Evolutionary conservation across 306 rosid species (phyloP).

Genomic region (Erythrophleum fordii): DNA sequence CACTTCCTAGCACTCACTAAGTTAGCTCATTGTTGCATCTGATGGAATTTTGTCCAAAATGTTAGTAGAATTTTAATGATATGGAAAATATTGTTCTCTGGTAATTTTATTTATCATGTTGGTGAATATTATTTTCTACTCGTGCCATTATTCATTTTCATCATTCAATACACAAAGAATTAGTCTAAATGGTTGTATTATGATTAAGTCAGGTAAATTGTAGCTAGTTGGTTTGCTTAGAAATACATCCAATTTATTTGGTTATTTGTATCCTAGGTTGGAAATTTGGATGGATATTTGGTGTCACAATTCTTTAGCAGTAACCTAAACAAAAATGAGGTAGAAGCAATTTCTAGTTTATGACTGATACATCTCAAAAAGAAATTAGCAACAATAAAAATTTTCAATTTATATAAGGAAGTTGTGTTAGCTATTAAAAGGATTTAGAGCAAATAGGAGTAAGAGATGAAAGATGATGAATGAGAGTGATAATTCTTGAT

Average conservation of each 20-base stretch:
- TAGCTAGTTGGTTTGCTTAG: background rate
- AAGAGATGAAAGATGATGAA: too few relatives aligned
- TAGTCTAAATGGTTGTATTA: too few relatives aligned
- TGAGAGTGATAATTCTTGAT: too few relatives aligned
- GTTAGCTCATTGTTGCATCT: background rate
- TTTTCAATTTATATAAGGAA: background rate
- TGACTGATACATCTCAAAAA: background rate
- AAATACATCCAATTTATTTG: too few relatives aligned
- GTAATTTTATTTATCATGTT: background rate
- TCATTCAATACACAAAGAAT: background rate
- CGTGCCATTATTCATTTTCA: background rate
- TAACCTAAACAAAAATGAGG: background rate
- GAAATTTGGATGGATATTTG: background rate
- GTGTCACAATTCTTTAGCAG: background rate
- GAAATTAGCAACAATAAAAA: too few relatives aligned
- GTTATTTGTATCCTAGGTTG: too few relatives aligned
- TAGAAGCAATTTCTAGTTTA: background rate
- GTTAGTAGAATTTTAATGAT: background rate
- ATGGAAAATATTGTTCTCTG: background rate
- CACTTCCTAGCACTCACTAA: background rate
- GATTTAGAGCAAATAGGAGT: too few relatives aligned
- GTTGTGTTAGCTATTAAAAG: background rate
- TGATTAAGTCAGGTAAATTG: background rate
- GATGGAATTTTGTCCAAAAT: background rate
- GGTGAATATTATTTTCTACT: background rate